Percentiles rank a stretch among this genome's conserved stretches.
Conservation (phyloP, 2,329 filamentous ascomycete species). For the Alternaria sp. region DNA sequence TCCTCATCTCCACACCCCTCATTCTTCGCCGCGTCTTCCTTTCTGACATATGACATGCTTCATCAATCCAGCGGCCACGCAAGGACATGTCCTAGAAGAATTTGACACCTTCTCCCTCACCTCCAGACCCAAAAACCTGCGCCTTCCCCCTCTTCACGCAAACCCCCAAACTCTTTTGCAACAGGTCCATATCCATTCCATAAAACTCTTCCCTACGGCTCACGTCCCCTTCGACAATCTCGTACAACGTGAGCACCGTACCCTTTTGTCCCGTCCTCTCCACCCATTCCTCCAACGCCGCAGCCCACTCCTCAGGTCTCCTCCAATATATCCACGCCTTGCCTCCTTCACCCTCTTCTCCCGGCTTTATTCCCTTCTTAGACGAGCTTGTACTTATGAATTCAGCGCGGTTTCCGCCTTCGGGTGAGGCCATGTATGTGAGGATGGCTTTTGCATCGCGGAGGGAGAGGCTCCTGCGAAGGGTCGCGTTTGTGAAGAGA, state of each 20-base stretch:
- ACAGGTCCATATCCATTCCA: constrained; percentile 84
- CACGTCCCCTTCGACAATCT: constrained; percentile 86
- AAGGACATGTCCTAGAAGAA: constrained; percentile 68
- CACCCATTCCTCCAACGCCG: constrained; percentile 77
- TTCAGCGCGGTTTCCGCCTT: constrained; percentile 69
- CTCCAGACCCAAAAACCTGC: constrained; percentile 88
- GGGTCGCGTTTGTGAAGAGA: constrained; percentile 62
- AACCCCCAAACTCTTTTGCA: constrained; percentile 80
- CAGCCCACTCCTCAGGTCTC: constrained; percentile 90
- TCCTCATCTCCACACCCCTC: neutral
- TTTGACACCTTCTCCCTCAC: constrained; percentile 82
- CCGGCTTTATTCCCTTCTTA: constrained; percentile 31
- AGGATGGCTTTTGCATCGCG: constrained; percentile 64
- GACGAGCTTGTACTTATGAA: constrained; percentile 59
- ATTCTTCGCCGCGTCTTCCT: neutral
- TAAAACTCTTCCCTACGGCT: constrained; percentile 76
- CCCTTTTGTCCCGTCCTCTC: constrained; percentile 91
- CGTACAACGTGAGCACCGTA: constrained; percentile 89
- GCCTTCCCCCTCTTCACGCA: constrained; percentile 91
- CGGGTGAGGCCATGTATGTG: constrained; percentile 63
- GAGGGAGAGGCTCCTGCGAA: constrained; percentile 58
- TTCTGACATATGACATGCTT: too few species aligned
- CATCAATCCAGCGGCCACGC: neutral
- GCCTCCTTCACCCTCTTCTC: constrained; percentile 43
- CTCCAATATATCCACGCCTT: constrained; percentile 81